phyloP scores from a whole-genome alignment of 139 green algal species.

The Chlorella sp. region DNA sequence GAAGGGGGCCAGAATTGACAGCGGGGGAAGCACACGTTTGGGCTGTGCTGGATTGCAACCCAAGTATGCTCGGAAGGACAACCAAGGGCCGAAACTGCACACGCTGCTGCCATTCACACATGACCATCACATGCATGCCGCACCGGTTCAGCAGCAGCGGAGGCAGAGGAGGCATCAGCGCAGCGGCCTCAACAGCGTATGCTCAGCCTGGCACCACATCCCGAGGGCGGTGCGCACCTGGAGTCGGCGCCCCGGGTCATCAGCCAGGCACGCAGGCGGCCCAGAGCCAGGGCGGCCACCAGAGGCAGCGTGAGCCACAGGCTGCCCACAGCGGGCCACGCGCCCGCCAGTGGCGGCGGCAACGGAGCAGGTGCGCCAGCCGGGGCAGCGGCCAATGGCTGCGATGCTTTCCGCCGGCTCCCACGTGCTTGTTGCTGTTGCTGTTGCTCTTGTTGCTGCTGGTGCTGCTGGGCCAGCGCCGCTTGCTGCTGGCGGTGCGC shows the following conservation, averaged over 20 bases:
- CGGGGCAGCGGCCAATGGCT: background rate
- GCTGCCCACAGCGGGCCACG: background rate
- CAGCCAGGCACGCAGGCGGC: slow-evolving; percentile 24
- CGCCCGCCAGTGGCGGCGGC: background rate
- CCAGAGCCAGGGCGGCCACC: slow-evolving; percentile 19
- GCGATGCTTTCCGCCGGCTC: background rate
- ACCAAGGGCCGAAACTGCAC: background rate
- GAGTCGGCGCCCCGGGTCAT: background rate
- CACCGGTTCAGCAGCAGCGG: too few species aligned
- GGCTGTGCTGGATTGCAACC: too few species aligned
- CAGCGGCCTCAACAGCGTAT: too few species aligned
- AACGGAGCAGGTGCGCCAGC: background rate
- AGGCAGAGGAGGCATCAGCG: too few species aligned
- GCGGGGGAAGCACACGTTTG: too few species aligned
- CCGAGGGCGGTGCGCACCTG: background rate
- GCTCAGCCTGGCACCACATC: too few species aligned
- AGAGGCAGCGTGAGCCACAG: slow-evolving; percentile 22
- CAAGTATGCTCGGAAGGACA: too few species aligned
- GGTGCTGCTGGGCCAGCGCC: background rate
- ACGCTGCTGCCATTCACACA: background rate
- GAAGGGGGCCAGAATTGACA: too few species aligned
- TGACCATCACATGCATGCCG: too few species aligned
- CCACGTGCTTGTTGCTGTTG: background rate
- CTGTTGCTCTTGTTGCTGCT: background rate
- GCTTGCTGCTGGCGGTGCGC: background rate